Evolutionary conservation across 139 green algal species (phyloP), one percentile per base, ranked within the genome.

Genomic region (Coelastrella sp.): DNA sequence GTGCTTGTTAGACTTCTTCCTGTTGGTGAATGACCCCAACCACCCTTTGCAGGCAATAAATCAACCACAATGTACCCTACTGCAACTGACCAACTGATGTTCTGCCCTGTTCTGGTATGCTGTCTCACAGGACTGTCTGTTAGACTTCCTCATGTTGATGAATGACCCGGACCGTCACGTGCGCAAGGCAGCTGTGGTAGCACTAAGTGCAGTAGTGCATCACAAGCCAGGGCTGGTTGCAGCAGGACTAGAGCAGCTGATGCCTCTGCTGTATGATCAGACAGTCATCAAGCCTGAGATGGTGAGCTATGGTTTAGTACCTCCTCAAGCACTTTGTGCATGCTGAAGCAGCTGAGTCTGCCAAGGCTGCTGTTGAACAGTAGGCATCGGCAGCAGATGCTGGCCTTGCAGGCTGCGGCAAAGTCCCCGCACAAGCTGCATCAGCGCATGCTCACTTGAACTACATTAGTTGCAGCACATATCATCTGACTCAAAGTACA

Each of bases 261-360:
- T 99, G 92, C 98, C 98, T 32, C 85, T 94, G 92, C 94, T 99
- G 90, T 98, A 97, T 79, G 82, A 94, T 56, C 96, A 99, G 90
- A 99, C 97, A n/a, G 89, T 83, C 13, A 89, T 98, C 32, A 92
- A 96, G 58, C 74, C 92, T 80, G 91, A 94, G 56, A 92, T 99
- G 20, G 85, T 90, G 57, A 60, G 85, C 47, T 75, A 3, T n/a
- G 17, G 16, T 23, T 32, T 3, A 32, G 17, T n/a, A 76, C 8
- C 14, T 76, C 16, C 16, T 22, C 13, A 47, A 47, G 32, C 32
- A 47, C 32, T 47, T 47, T 47, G 32, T 1, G 1, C 32, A 47
- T 47, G 32, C 32, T 47, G 32, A 47, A 47, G 0, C 32, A 47
- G 32, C 32, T 47, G 32, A 47, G 1, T 47, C 32, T 47, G 32